A percentile compares a stretch with the other conserved stretches of the same genome.
phyloP scores from a whole-genome alignment of 768 basidiomycete genomes.

The Pulveroboletus sp. region DNA sequence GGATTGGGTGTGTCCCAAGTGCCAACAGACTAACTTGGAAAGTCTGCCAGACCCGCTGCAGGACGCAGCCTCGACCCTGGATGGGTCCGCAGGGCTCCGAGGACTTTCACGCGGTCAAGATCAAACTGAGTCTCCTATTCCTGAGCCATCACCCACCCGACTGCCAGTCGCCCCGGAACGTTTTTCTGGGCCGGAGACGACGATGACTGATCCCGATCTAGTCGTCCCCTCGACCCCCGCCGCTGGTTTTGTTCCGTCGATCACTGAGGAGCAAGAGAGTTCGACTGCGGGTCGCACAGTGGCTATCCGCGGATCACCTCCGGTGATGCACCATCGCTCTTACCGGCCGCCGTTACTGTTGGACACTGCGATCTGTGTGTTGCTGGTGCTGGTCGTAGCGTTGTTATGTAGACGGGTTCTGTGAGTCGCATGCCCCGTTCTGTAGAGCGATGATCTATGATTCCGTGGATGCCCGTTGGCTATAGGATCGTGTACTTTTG shows the following conservation, averaged over 20 bases:
- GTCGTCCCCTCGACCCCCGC: conserved; percentile 12
- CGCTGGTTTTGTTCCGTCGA: conserved; percentile 8
- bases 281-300: conserved; percentile 6
- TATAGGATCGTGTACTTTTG: conserved; percentile 19
- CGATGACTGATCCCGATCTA: conserved; percentile 15
- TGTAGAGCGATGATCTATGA: conserved; percentile 20
- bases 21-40: conserved; percentile 60
- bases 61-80: conserved; percentile 13
- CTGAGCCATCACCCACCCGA: conserved; percentile 12
- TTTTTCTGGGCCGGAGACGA: conserved; percentile 11
- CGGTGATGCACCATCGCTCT: conserved; percentile 15
- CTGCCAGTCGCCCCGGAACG: conserved; percentile 17
- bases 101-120: conserved; percentile 18
- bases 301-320: conserved; percentile 17
- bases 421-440: conserved; percentile 25
- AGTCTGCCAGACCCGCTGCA: conserved; percentile 63
- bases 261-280: conserved; percentile 10
- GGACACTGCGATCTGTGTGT: conserved; percentile 69
- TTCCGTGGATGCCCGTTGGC: conserved; percentile 8
- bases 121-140: conserved; percentile 15
- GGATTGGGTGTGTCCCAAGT: conserved; percentile 75
- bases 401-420: conserved; percentile 60
- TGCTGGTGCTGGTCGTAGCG: conserved; percentile 63
- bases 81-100: conserved; percentile 15
- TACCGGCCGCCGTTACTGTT: conserved; percentile 56